Evolutionary conservation across 2,329 filamentous ascomycete genomes (phyloP).

Genomic region (Stemphylium beticola): DNA sequence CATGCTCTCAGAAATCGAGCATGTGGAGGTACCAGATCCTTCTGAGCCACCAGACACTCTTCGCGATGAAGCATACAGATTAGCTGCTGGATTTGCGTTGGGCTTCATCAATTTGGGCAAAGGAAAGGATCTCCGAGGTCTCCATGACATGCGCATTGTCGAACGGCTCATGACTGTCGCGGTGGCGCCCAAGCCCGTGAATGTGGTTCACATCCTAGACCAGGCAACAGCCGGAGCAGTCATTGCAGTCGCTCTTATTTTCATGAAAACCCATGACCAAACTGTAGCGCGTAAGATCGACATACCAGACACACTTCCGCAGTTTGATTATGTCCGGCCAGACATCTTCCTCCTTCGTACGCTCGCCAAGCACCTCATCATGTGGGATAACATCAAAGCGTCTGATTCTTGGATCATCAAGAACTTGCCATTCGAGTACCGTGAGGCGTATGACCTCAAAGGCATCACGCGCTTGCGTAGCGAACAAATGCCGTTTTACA

Average conservation of each 20-base stretch:
- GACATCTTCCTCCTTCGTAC: constrained; percentile 91
- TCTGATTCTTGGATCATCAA: constrained; percentile 75
- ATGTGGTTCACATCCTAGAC: constrained; percentile 90
- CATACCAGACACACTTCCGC: constrained; percentile 84
- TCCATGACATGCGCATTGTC: constrained; percentile 92
- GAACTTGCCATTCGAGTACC: constrained; percentile 76
- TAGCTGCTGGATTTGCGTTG: constrained; percentile 91
- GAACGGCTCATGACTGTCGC: constrained; percentile 87
- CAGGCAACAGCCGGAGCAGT: constrained; percentile 93
- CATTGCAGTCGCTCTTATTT: constrained; percentile 87
- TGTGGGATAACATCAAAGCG: constrained; percentile 85
- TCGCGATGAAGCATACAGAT: constrained; percentile 92
- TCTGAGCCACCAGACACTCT: constrained; percentile 73
- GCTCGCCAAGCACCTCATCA: constrained; percentile 85
- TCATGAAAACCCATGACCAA: constrained; percentile 93
- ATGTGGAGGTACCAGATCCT: constrained; percentile 79
- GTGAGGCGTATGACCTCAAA: constrained; percentile 65
- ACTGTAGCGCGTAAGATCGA: constrained; percentile 90
- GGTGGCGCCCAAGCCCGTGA: constrained; percentile 86
- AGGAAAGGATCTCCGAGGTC: constrained; percentile 82
- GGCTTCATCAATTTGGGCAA: constrained; percentile 95
- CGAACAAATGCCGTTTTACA: constrained; percentile 88
- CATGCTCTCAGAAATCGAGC: constrained; percentile 96
- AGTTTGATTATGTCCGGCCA: constrained; percentile 94
- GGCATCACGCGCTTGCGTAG: constrained; percentile 70